Evolutionary conservation across 768 basidiomycete species (phyloP).

Genomic region (Termitomyces sp.): DNA sequence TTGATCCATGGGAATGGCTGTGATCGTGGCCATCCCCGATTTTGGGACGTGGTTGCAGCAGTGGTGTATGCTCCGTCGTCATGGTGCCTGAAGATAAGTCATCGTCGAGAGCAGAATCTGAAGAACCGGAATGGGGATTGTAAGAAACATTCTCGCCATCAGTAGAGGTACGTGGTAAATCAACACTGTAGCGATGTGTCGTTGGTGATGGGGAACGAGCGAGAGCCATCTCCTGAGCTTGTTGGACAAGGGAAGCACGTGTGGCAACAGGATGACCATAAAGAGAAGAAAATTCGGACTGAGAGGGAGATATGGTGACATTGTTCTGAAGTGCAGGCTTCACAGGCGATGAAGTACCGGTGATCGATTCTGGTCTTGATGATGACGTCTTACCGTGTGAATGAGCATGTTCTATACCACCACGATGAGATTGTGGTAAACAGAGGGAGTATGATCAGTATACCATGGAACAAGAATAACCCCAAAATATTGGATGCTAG

Average conservation of each 20-base stretch:
- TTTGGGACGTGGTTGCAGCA: conserved; percentile 24
- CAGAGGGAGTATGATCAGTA: conserved; percentile 16
- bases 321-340: conserved; percentile 17
- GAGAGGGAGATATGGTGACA: conserved; percentile 25
- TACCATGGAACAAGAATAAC: conserved; percentile 92
- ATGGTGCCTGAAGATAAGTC: background rate
- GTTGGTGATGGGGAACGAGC: conserved; percentile 44
- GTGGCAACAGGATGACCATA: conserved; percentile 74
- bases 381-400: conserved; percentile 43
- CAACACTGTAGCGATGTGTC: conserved; percentile 18
- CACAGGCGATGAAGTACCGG: conserved; percentile 25
- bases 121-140: background rate
- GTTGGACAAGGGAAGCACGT: conserved; percentile 69
- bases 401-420: conserved; percentile 55
- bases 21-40: conserved; percentile 17
- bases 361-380: conserved; percentile 16
- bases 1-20: conserved; percentile 57
- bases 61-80: conserved; percentile 39
- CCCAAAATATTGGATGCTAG: conserved; percentile 91
- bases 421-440: conserved; percentile 2
- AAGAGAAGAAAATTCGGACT: conserved; percentile 47
- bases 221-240: conserved; percentile 75
- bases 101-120: conserved; percentile 10
- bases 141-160: conserved; percentile 12
- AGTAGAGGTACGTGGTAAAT: conserved; percentile 16